Evolutionary conservation across 2,329 filamentous ascomycete genomes (phyloP).

Genomic region (Rutstroemia sp.): DNA sequence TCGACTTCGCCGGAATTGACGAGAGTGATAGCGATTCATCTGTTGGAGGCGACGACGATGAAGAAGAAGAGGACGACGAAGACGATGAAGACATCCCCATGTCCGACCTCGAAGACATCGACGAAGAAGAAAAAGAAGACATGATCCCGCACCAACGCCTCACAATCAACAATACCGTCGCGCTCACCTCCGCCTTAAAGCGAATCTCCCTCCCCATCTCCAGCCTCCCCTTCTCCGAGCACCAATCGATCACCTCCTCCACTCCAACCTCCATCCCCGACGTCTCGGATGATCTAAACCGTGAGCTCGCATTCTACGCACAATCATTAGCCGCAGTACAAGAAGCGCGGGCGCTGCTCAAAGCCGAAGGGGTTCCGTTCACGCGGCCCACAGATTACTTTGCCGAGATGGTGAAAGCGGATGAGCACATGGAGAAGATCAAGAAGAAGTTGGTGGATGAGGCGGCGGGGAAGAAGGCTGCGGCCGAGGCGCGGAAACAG

Average conservation of each 20-base stretch:
- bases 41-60: conserved; percentile 32
- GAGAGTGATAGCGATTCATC: conserved; percentile 52
- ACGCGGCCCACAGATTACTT: conserved; percentile 91
- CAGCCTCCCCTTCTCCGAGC: conserved; percentile 70
- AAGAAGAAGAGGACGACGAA: conserved; percentile 42
- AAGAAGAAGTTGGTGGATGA: conserved; percentile 90
- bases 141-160: conserved; percentile 85
- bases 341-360: conserved; percentile 64
- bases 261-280: conserved; percentile 69
- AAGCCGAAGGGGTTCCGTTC: conserved; percentile 78
- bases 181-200: conserved; percentile 71
- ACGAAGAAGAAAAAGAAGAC: conserved; percentile 78
- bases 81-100: conserved; percentile 85
- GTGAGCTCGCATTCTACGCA: conserved; percentile 88
- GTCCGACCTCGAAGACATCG: conserved; percentile 72
- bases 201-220: conserved; percentile 66
- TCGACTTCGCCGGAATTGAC: conserved; percentile 48
- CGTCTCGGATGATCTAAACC: conserved; percentile 82
- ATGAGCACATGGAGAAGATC: conserved; percentile 97
- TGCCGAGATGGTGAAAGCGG: conserved; percentile 97
- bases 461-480: conserved; percentile 85
- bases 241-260: conserved; percentile 67
- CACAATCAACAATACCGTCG: conserved; percentile 94
- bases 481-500: conserved; percentile 83
- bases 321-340: conserved; percentile 77